phyloP scores from a whole-genome alignment of 129 eudicot genomes.

The Helichrysum umbraculigerum region DNA sequence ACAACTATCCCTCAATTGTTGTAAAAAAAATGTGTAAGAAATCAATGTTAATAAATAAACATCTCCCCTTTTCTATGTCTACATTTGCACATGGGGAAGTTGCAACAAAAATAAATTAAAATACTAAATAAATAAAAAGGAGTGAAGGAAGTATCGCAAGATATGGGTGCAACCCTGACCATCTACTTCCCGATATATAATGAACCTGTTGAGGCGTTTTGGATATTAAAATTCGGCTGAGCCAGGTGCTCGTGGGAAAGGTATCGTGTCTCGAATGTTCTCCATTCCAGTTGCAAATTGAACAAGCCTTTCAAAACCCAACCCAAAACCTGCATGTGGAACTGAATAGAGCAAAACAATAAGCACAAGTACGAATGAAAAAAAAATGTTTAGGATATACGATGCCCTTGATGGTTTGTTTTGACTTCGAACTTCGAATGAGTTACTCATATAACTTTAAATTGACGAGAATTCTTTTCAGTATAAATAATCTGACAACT shows the following conservation, averaged over 20 bases:
- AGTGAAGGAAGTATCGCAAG: not conserved
- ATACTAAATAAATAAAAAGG: not conserved
- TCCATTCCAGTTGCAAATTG: conserved; percentile 96
- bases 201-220: conserved; percentile 2
- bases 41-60: not conserved
- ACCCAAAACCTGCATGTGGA: conserved; percentile 98
- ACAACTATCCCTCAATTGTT: not conserved
- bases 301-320: conserved; percentile 97
- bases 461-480: not conserved
- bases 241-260: conserved; percentile 95
- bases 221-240: conserved; percentile 83
- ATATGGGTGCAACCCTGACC: not conserved
- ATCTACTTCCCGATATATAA: not conserved
- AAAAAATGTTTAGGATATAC: not conserved
- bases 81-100: conserved; percentile 13
- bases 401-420: not conserved
- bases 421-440: not conserved
- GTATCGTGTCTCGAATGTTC: conserved; percentile 92
- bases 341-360: conserved; percentile 50
- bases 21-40: not conserved
- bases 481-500: not conserved
- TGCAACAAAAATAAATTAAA: not conserved
- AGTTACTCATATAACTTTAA: not conserved
- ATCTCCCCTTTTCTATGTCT: conserved; percentile 14
- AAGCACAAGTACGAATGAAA: not conserved